Evolutionary conservation across 2,329 filamentous ascomycete genomes (phyloP).

Genomic region (Cercospora sp.): DNA sequence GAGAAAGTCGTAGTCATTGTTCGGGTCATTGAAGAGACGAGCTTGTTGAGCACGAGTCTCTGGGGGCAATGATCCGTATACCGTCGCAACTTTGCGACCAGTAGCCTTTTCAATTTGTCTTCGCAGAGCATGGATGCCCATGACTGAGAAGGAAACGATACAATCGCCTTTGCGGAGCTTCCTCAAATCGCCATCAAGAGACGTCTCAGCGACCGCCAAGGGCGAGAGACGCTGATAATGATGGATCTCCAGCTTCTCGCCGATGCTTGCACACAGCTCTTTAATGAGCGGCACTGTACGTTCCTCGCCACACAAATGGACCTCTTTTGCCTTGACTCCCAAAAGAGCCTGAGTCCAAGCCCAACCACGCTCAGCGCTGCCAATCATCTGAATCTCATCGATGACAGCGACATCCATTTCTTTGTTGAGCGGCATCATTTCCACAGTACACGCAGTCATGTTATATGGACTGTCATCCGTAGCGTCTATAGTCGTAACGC

Average conservation of each 20-base stretch:
- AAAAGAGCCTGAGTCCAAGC: constrained; percentile 92
- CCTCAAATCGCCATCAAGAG: constrained; percentile 63
- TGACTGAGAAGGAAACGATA: constrained; percentile 79
- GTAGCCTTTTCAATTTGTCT: constrained; percentile 73
- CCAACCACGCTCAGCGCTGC: constrained; percentile 75
- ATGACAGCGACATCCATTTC: constrained; percentile 89
- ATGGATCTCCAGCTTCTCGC: constrained; percentile 80
- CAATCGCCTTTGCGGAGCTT: constrained; percentile 85
- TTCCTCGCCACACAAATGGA: constrained; percentile 91
- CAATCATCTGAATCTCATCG: constrained; percentile 98
- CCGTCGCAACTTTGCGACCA: constrained; percentile 79
- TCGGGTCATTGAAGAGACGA: constrained; percentile 86
- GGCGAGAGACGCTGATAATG: constrained; percentile 81
- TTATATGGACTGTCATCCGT: constrained; percentile 48
- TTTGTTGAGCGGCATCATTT: constrained; percentile 70
- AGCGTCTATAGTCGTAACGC: constrained; percentile 38
- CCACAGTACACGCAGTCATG: constrained; percentile 86
- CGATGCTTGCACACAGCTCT: constrained; percentile 72
- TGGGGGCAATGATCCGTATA: constrained; percentile 88
- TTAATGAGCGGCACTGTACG: constrained; percentile 76
- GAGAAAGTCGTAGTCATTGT: constrained; percentile 93
- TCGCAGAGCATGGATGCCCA: constrained; percentile 79
- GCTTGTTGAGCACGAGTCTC: constrained; percentile 93
- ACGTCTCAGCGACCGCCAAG: constrained; percentile 64
- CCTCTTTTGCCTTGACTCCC: constrained; percentile 80